These are phyloP conservation scores for Penicillium psychrosexuale DNA, from an alignment of 2,329 filamentous ascomycete species.

Conservation along the genomic window DNA sequence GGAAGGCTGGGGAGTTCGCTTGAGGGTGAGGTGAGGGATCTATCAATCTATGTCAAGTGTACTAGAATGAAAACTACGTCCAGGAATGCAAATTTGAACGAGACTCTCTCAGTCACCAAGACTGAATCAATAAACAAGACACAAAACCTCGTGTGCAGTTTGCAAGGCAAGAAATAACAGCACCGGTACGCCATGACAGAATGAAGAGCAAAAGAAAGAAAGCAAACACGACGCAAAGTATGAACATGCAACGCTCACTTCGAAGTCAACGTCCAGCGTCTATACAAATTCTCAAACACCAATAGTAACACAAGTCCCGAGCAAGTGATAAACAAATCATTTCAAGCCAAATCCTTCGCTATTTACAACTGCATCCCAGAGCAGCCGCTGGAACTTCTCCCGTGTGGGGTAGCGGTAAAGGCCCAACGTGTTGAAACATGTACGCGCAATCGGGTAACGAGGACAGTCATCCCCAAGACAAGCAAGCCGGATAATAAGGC, in stretches of 20 bases:
- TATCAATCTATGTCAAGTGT: not conserved
- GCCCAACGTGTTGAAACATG: conserved; percentile 83
- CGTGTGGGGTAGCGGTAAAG: conserved; percentile 69
- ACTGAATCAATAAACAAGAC: not conserved
- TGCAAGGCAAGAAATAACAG: not conserved
- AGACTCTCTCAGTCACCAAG: not conserved
- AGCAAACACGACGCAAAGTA: not conserved
- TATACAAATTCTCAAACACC: conserved; percentile 6
- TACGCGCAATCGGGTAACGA: conserved; percentile 79
- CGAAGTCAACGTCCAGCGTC: conserved; percentile 12
- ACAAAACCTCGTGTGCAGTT: not conserved
- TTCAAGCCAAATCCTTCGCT: conserved; percentile 92
- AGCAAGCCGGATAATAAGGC: conserved; percentile 70
- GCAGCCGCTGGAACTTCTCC: conserved; percentile 64
- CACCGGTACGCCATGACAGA: not conserved
- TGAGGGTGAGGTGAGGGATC: not conserved
- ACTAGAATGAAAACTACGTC: not conserved
- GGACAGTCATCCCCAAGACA: conserved; percentile 71
- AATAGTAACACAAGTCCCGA: not conserved
- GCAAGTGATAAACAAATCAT: conserved; percentile 11
- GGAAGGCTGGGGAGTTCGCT: conserved; percentile 21
- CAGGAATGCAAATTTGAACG: not conserved
- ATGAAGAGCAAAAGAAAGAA: not conserved
- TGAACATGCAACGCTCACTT: not conserved
- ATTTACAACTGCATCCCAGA: conserved; percentile 84